These are phyloP conservation scores for Cladosporium austrohemisphaericum DNA, from an alignment of 2,329 filamentous ascomycete genomes.

Conservation along the genomic window DNA sequence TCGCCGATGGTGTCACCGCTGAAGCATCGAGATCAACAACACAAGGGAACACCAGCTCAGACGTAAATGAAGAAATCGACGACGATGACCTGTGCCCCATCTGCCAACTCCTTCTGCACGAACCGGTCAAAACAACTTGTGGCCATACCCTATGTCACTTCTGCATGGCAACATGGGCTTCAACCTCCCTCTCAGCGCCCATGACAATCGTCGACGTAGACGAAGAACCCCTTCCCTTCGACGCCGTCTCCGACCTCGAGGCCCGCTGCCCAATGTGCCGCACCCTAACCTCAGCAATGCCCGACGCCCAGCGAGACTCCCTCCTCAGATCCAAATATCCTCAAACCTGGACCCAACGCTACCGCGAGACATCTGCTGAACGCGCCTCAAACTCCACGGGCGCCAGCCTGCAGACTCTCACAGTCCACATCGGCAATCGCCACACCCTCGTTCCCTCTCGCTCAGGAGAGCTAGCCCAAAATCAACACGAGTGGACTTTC, in stretches of 20 bases:
- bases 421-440: constrained; percentile 44
- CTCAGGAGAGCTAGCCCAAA: constrained; percentile 25
- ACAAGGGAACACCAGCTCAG: neutral
- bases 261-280: constrained; percentile 47
- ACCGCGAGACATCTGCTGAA: constrained; percentile 32
- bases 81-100: constrained; percentile 46
- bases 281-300: constrained; percentile 36
- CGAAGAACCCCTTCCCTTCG: constrained; percentile 30
- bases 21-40: neutral
- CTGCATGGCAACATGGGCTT: constrained; percentile 48
- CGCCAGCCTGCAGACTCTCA: constrained; percentile 38
- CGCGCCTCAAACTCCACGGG: constrained; percentile 16
- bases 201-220: constrained; percentile 40
- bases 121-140: constrained; percentile 42
- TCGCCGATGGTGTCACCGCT: neutral
- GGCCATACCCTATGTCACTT: constrained; percentile 42
- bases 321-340: constrained; percentile 37
- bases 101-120: constrained; percentile 42
- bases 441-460: constrained; percentile 30
- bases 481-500: constrained; percentile 45
- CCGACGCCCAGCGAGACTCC: constrained; percentile 27
- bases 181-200: constrained; percentile 37
- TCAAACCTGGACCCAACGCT: constrained; percentile 33
- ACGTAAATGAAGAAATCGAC: constrained; percentile 23
- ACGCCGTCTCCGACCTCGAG: constrained; percentile 31